Evolutionary conservation across 2,329 filamentous ascomycete genomes (phyloP), one percentile per base, ranked within the genome.

Genomic region (Pseudocercospora fuligena): DNA sequence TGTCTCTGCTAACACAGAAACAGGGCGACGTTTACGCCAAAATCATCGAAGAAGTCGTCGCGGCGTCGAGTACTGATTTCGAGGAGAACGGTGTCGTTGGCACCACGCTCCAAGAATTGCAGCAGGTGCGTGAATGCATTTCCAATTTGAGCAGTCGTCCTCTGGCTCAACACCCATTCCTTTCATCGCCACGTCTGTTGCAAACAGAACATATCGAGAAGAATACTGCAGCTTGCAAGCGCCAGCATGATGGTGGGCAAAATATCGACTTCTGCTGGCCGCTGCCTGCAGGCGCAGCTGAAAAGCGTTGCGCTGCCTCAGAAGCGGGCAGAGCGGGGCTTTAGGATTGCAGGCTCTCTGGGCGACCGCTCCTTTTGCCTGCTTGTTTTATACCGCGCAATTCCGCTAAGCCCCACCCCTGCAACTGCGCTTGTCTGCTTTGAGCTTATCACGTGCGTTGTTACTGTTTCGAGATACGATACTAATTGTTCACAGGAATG

Each of bases 81-180:
- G 95, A 99, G 80, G 95, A 99, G 82, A 93, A 91, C 74, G 95
- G 95, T 75, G 91, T 98, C 71, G 93, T 97, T 75, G 91, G 94
- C 79, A 85, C 88, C 73, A 94, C 94, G 60, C 83, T 99, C 75
- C 89, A 94, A 73, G 92, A 97, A 79, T 84, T 99, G 85, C 90
- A 90, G 81, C 87, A 90, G 88, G 94, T 98, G 85, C 87, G 72
- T 75, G 65, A 65, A 65, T 29, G 23, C 51, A 27, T 27, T 56
- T 56, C 23, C 25, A 9, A n/a, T 33, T 14, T 14, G 47, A 51
- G 47, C 19, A 5, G 21, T 25, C 23, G 47, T 23, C 23, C 47
- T 49, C 70, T 71, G 49, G 19, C 14, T 23, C 33, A 25, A 63
- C 56, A 53, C 27, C 33, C 25, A 63, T 49, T 58, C 49, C 60